Conservation (phyloP, 106 monocot species). For the Apostasia ramifera region DNA sequence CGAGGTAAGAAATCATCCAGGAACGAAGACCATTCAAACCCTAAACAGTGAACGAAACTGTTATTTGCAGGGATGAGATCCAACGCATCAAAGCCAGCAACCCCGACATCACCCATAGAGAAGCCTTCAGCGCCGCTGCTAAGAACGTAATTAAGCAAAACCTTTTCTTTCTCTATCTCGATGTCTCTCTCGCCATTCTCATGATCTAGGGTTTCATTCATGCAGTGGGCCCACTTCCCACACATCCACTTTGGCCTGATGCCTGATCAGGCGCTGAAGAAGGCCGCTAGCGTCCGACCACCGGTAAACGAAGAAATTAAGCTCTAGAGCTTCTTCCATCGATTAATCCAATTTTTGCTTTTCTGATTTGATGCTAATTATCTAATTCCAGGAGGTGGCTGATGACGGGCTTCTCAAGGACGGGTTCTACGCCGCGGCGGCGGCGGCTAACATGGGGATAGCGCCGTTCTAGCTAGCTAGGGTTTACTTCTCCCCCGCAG, state of each 20-base stretch:
- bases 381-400: slow-evolving; percentile 31
- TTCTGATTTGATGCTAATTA: slow-evolving; percentile 10
- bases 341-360: slow-evolving; percentile 10
- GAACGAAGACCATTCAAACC: neutral
- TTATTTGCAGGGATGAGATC: slow-evolving; percentile 87
- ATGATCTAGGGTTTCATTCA: slow-evolving; percentile 11
- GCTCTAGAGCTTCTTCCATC: slow-evolving; percentile 3
- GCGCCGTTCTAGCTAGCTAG: slow-evolving; percentile 52
- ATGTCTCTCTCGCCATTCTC: slow-evolving; percentile 3
- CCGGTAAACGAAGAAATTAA: slow-evolving; percentile 41
- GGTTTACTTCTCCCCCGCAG: neutral
- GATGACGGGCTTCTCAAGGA: slow-evolving; percentile 75
- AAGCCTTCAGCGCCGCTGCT: slow-evolving; percentile 99
- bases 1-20: neutral
- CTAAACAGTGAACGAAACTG: neutral
- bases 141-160: slow-evolving; percentile 63
- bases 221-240: slow-evolving; percentile 98
- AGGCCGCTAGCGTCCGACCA: slow-evolving; percentile 45
- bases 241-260: slow-evolving; percentile 99
- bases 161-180: neutral
- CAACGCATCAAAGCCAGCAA: slow-evolving; percentile 99
- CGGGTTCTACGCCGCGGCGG: slow-evolving; percentile 68
- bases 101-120: slow-evolving; percentile 97
- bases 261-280: slow-evolving; percentile 84
- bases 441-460: slow-evolving; percentile 59